These are phyloP conservation scores for Fusarium xylarioides DNA, from an alignment of 2,329 filamentous ascomycete genomes.

Conservation along the genomic window DNA sequence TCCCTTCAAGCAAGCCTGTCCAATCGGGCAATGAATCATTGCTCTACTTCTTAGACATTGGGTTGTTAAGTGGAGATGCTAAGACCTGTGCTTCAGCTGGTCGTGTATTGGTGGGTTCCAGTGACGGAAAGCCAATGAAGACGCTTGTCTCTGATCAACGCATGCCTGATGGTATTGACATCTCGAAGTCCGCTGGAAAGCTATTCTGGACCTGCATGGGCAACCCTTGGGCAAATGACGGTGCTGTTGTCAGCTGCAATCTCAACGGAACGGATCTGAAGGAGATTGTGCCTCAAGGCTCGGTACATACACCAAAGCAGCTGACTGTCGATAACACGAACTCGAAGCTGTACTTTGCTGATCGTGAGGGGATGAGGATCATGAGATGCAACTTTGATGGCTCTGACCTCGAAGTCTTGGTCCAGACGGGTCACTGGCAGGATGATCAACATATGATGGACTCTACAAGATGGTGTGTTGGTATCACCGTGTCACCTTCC, in stretches of 20 bases:
- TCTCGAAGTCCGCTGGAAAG: background rate
- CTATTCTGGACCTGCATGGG: constrained; percentile 5
- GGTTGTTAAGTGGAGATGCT: fast-evolving
- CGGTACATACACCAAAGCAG: background rate
- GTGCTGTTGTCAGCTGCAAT: background rate
- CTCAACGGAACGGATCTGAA: background rate
- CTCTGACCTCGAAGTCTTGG: background rate
- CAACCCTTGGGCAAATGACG: background rate
- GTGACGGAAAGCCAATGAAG: fast-evolving
- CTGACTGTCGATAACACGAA: background rate
- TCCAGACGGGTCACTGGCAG: background rate
- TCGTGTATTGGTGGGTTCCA: background rate
- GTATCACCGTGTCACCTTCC: background rate
- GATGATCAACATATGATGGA: background rate
- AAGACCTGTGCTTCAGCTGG: background rate
- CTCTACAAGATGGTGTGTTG: background rate
- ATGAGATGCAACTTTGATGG: constrained; percentile 1
- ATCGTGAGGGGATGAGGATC: background rate
- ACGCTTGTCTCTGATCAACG: background rate
- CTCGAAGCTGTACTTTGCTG: background rate
- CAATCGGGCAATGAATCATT: fast-evolving
- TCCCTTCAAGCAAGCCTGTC: background rate
- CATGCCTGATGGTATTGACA: constrained; percentile 1
- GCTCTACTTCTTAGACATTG: constrained; percentile 3
- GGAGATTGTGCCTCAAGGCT: background rate